Base-by-base conservation (phyloP, 108 stramenopile species). In the Epipyxis sp. region DNA sequence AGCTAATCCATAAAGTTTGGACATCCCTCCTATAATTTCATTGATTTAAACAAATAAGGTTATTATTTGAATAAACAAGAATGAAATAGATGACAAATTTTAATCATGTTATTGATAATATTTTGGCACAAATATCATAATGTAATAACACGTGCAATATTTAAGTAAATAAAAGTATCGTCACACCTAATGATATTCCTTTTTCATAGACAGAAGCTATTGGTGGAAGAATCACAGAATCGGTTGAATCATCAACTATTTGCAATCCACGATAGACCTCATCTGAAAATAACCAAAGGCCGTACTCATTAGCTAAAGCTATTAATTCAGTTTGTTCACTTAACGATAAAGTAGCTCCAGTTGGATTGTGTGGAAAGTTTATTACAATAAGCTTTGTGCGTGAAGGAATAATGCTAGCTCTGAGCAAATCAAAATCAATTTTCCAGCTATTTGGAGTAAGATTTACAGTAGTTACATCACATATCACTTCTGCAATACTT, bases 311-410 rank as follows among this genome's bases (percentile, higher is more conserved):
- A 45, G 78, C 69, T 20, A 83, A 29, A 16, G 44, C 44, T 25
- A 79, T 1, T 34, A 83, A 32, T n/a, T 34, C 50, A 1, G 57
- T 72, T 58, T 34, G 59, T 25, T 78, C 82, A 10, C 40, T 54
- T 0, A 30, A 32, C 2, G 78, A 1, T 0, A 57, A 79, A 58
- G 68, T 29, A 10, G 77, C 77, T 20, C 82, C 82, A 25, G 82
- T 83, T 35, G 82, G 82, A 0, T 83, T 83, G 71, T 83, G 82
- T 25, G 82, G 82, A 42, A 83, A 83, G 77, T 83, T 83, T 41
- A 79, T 45, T 1, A 58, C 45, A 1, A 83, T 42, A 32, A 69
- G n/a, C 29, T 79, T 79, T 37, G 79, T 79, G n/a, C 46, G 20
- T 20, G 16, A 35, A 43, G 74, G 54, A 20, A 20, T 45, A 0